Evolutionary conservation across 768 basidiomycete genomes (phyloP).

Genomic region (Amylocystis lapponica): DNA sequence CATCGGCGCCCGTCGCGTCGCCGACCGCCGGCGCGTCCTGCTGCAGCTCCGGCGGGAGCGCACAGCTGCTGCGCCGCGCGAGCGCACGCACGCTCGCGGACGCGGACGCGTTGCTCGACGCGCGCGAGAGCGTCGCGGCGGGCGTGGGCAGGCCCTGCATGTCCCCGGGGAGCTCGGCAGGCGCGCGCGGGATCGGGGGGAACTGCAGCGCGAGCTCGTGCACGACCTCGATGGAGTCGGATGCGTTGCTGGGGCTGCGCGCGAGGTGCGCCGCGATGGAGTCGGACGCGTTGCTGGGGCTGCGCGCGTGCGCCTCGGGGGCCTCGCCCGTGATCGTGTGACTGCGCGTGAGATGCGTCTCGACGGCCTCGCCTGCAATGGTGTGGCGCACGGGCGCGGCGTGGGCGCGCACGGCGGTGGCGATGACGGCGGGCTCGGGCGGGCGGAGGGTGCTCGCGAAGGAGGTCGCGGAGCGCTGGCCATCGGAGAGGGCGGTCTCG

Average conservation of each 20-base stretch:
- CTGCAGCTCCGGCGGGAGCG: too few relatives aligned
- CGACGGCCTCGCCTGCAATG: background rate
- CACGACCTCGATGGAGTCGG: conserved; percentile 40
- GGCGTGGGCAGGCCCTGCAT: too few relatives aligned
- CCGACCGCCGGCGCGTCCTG: too few relatives aligned
- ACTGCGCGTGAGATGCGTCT: conserved; percentile 1
- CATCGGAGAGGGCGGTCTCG: too few relatives aligned
- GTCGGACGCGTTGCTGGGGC: conserved; percentile 32
- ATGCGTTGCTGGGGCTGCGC: conserved; percentile 22
- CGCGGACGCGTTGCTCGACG: too few relatives aligned
- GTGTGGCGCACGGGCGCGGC: conserved; percentile 3
- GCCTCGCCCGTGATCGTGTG: conserved; percentile 32
- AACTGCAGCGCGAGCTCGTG: conserved; percentile 50
- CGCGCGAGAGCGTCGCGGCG: conserved; percentile 10
- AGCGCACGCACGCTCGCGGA: background rate
- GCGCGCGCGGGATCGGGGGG: conserved; percentile 41
- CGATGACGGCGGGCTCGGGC: conserved; percentile 1
- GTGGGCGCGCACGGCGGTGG: conserved; percentile 1
- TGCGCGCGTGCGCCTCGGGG: background rate
- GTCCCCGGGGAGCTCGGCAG: conserved; percentile 23
- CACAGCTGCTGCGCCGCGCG: too few relatives aligned
- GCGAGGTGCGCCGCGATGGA: background rate
- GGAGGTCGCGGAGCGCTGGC: background rate
- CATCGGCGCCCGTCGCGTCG: too few relatives aligned
- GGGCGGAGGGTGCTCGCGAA: background rate